These are phyloP conservation scores for Dactylellina sp. DNA, from an alignment of 2,329 filamentous ascomycete genomes.

Conservation along the genomic window DNA sequence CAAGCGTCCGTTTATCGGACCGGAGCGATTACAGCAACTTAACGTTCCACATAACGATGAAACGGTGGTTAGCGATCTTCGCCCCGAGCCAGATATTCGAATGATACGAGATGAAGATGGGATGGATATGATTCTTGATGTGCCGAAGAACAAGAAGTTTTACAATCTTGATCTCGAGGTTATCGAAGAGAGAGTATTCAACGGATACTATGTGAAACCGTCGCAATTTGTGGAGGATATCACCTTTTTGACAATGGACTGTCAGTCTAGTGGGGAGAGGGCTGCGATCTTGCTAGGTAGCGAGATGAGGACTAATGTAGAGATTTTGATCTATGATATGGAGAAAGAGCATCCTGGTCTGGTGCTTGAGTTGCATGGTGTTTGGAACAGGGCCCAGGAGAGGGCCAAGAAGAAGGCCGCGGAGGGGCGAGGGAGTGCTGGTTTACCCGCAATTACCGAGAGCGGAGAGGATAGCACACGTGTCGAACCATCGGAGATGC, in stretches of 20 bases:
- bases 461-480: constrained; percentile 35
- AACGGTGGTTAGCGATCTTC: constrained; percentile 71
- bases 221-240: constrained; percentile 91
- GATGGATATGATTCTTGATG: constrained; percentile 79
- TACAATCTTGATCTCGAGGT: constrained; percentile 94
- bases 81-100: constrained; percentile 66
- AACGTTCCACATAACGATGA: constrained; percentile 60
- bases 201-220: constrained; percentile 93
- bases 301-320: constrained; percentile 90
- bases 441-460: constrained; percentile 34
- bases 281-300: constrained; percentile 87
- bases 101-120: constrained; percentile 83
- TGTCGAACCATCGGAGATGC: constrained; percentile 12
- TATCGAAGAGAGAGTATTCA: constrained; percentile 95
- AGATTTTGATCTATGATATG: constrained; percentile 87
- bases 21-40: constrained; percentile 58
- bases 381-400: constrained; percentile 82
- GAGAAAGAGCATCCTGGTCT: constrained; percentile 74
- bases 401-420: constrained; percentile 76
- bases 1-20: constrained; percentile 77
- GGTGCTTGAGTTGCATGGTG: constrained; percentile 67
- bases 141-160: constrained; percentile 82
- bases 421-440: constrained; percentile 65
- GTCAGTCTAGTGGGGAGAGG: constrained; percentile 82
- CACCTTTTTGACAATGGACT: constrained; percentile 84